phyloP scores from a whole-genome alignment of 805 yeast species.

The Clavispora asparagi region DNA sequence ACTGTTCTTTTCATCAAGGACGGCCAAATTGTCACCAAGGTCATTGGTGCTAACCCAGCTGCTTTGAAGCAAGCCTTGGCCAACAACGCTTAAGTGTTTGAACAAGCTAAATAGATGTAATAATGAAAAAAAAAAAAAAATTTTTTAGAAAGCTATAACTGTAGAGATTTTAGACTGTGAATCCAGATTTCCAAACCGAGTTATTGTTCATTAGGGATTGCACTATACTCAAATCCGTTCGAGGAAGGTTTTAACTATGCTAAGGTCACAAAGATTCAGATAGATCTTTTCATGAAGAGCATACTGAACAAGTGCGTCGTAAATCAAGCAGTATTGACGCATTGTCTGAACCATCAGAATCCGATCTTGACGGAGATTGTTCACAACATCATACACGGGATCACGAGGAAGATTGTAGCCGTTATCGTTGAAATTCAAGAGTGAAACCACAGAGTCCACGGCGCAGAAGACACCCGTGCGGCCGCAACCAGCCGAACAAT shows the following conservation, averaged over 20 bases:
- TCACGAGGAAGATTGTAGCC: conserved; percentile 21
- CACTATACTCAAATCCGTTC: not conserved
- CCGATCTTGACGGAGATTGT: conserved; percentile 45
- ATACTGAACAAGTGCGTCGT: conserved; percentile 30
- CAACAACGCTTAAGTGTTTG: conserved; percentile 37
- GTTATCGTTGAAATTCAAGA: conserved; percentile 4
- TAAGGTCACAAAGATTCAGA: not conserved
- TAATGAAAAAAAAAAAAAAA: not conserved
- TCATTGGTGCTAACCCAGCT: conserved; percentile 88
- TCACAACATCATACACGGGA: conserved; percentile 43
- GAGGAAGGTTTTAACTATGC: not conserved
- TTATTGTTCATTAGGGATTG: too few species aligned
- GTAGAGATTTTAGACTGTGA: too few species aligned
- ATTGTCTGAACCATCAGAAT: conserved; percentile 57
- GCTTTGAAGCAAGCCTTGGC: conserved; percentile 68
- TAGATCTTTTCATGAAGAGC: not conserved
- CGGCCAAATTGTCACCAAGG: conserved; percentile 73
- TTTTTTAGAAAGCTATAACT: not conserved
- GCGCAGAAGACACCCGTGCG: conserved; percentile 80
- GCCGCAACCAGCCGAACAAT: conserved; percentile 97
- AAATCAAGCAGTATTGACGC: conserved; percentile 48
- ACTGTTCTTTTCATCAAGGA: conserved; percentile 70
- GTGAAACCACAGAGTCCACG: conserved; percentile 53
- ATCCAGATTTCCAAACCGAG: too few species aligned
- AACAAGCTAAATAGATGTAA: not conserved